Conservation (phyloP, 169 alveolate genomes). For the Plasmodium chabaudi region DNA sequence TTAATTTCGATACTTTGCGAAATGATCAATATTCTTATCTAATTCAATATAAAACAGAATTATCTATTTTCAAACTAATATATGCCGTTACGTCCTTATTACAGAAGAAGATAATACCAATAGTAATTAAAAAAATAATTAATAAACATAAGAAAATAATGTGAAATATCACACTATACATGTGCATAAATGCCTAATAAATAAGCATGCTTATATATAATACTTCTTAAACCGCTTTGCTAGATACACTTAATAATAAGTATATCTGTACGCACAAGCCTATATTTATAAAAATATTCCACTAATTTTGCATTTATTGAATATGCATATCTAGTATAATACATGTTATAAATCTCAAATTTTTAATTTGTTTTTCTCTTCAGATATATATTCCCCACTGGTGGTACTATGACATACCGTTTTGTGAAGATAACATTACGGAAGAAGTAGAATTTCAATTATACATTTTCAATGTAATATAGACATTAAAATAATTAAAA, state of each 20-base stretch:
- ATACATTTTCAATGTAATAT: constrained; percentile 39
- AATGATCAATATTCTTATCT: constrained; percentile 59
- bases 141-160: not conserved
- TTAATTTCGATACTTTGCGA: constrained; percentile 56
- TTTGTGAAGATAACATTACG: constrained; percentile 35
- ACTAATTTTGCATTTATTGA: too few relatives aligned
- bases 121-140: constrained; percentile 24
- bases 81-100: constrained; percentile 63
- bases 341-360: not conserved
- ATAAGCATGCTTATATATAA: too few relatives aligned
- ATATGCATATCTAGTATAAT: not conserved
- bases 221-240: too few relatives aligned
- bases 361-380: constrained; percentile 2
- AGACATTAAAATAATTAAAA: not conserved
- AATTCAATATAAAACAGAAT: constrained; percentile 51
- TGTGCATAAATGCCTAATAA: not conserved
- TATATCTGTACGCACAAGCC: too few relatives aligned
- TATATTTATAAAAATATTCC: too few relatives aligned
- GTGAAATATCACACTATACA: not conserved
- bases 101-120: constrained; percentile 45
- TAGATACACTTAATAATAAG: too few relatives aligned
- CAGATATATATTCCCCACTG: constrained; percentile 74
- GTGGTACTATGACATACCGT: constrained; percentile 61
- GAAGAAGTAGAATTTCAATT: constrained; percentile 50
- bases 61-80: constrained; percentile 49